Evolutionary conservation across 768 basidiomycete genomes (phyloP).

Genomic region (Pisolithus marmoratus): DNA sequence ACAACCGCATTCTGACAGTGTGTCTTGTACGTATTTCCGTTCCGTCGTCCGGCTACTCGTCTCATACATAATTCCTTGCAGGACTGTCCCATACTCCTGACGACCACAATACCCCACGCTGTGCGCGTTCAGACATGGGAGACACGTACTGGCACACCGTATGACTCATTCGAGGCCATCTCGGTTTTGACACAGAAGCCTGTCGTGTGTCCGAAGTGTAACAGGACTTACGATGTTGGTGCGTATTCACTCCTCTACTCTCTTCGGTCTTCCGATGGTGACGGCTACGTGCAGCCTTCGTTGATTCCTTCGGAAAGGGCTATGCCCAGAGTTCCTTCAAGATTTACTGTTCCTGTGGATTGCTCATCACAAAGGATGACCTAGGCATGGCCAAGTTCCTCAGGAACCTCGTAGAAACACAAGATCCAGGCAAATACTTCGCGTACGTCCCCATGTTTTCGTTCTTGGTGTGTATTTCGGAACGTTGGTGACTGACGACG

Average conservation of each 20-base stretch:
- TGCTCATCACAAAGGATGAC: constrained; percentile 31
- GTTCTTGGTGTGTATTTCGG: background rate
- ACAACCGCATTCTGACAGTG: background rate
- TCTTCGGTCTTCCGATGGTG: background rate
- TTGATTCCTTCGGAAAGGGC: constrained; percentile 34
- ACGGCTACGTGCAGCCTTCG: constrained; percentile 27
- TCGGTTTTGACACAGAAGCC: constrained; percentile 11
- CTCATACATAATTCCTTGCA: background rate
- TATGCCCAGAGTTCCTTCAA: constrained; percentile 42
- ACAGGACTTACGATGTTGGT: constrained; percentile 1
- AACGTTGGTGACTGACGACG: too few species aligned
- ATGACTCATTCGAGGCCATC: constrained; percentile 24
- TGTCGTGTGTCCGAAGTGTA: constrained; percentile 28
- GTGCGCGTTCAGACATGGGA: constrained; percentile 5
- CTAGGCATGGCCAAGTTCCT: constrained; percentile 36
- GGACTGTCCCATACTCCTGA: background rate
- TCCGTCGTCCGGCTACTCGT: background rate
- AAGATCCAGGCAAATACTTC: constrained; percentile 16
- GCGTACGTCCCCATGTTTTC: constrained; percentile 18
- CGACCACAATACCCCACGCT: background rate
- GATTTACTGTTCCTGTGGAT: constrained; percentile 30
- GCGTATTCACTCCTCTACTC: constrained; percentile 15
- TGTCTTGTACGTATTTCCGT: background rate
- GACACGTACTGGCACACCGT: constrained; percentile 10
- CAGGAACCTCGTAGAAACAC: constrained; percentile 23